Evolutionary conservation across 352 stramenopile genomes (phyloP).

Genomic region (Phytophthora citrophthora): DNA sequence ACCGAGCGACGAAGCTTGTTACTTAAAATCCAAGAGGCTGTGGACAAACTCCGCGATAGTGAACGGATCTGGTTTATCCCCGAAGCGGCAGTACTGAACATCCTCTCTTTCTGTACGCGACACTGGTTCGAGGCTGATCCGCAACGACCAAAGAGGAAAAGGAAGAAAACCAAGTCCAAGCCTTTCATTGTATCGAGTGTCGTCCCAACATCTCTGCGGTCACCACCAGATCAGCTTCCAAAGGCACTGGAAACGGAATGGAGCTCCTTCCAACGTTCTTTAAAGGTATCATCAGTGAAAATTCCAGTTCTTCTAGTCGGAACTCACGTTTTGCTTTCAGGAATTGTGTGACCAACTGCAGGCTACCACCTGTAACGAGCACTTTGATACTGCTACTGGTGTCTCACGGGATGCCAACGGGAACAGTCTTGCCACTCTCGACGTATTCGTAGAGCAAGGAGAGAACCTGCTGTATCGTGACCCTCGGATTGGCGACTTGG

Average conservation of each 20-base stretch:
- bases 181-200: constrained; percentile 1
- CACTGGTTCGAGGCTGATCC: constrained; percentile 61
- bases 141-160: constrained; percentile 3
- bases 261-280: constrained; percentile 20
- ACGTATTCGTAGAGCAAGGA: constrained; percentile 50
- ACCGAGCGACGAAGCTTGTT: constrained; percentile 35
- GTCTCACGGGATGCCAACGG: constrained; percentile 33
- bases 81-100: constrained; percentile 35
- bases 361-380: constrained; percentile 23
- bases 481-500: constrained; percentile 45
- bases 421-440: constrained; percentile 45
- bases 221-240: constrained; percentile 42
- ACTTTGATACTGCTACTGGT: constrained; percentile 37
- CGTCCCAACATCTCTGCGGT: constrained; percentile 30
- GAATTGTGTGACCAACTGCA: constrained; percentile 29
- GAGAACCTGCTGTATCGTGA: constrained; percentile 62
- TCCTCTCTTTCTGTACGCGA: constrained; percentile 59
- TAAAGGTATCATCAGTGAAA: constrained; percentile 37
- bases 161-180: constrained; percentile 7
- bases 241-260: constrained; percentile 37
- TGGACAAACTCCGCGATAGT: constrained; percentile 37
- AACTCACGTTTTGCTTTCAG: constrained; percentile 13
- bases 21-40: constrained; percentile 33
- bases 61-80: constrained; percentile 37
- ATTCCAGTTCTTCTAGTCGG: neutral